Evolutionary conservation across 306 rosid genomes (phyloP), one percentile per base, ranked within the genome.

Genomic region (Potentilla sterilis): DNA sequence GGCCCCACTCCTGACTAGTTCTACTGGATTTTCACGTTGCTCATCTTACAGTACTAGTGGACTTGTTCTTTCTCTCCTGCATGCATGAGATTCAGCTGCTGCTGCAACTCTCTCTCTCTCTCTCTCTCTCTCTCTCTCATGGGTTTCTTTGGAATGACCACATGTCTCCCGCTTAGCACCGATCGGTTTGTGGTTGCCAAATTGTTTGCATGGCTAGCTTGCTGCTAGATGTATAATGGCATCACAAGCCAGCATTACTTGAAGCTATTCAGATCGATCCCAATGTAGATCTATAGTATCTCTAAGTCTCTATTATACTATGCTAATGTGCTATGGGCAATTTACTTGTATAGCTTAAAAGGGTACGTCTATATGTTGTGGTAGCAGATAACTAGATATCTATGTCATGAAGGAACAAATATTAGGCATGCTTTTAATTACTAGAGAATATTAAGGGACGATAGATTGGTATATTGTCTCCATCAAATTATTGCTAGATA

Each of bases 51-150:
- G 11, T 67, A 12, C 49, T 24, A 14, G 34, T 13, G 69, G 64
- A 66, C 54, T 40, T 44, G 14, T n/a, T 58, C 42, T 62, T 62
- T 62, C 67, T 32, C 42, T 62, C 59, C 59, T 66, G 28, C 65
- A 16, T 37, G 35, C 73, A 48, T 52, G 72, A 54, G 47, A 58
- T 66, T 63, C 73, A 69, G 57, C 42, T 69, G 41, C 41, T n/a
- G n/a, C n/a, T 59, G 65, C 66, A 3, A 4, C 64, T 69, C 43
- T 46, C 74, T 70, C 74, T 69, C 74, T 71, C 64, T 69, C 43
- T 46, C 74, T 70, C 74, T 69, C 74, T 71, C 44, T 69, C 44
- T 48, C 48, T 72, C 32, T n/a, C 44, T 37, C 70, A 34, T 24
- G 67, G 24, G 52, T 73, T 41, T 57, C 52, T 21, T 62, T 13